Percentiles rank a stretch among this genome's conserved stretches.
These are phyloP conservation scores for Hanseniaspora lachancei DNA, from an alignment of 805 yeast genomes.

Conservation along the genomic window DNA sequence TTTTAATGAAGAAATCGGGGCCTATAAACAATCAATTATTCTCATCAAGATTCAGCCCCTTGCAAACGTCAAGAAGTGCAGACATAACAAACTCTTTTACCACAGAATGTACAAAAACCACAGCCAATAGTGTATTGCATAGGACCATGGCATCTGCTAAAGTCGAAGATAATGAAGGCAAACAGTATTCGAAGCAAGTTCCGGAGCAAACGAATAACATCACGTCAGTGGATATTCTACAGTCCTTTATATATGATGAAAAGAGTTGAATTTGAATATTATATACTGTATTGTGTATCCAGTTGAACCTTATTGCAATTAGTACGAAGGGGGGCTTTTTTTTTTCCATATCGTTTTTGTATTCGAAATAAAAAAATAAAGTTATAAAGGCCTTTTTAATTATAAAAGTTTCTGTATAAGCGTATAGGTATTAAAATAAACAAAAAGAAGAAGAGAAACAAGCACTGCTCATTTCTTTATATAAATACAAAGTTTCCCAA, in stretches of 20 bases:
- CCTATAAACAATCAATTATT: background rate
- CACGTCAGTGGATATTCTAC: constrained; percentile 6
- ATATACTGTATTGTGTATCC: background rate
- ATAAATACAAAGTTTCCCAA: background rate
- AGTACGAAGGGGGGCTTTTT: background rate
- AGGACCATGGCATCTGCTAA: background rate
- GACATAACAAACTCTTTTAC: background rate
- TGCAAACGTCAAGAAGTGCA: background rate
- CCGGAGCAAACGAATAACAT: background rate
- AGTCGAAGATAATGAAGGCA: background rate
- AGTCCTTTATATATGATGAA: constrained; percentile 1
- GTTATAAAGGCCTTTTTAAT: background rate
- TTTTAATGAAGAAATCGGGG: background rate
- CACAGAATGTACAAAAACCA: constrained; percentile 5
- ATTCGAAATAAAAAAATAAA: too few relatives aligned
- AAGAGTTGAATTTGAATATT: background rate
- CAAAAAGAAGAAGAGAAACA: background rate
- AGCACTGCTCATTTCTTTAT: background rate
- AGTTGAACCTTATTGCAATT: too few relatives aligned
- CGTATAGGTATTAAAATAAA: constrained; percentile 5
- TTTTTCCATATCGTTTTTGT: background rate
- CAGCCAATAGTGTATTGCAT: constrained; percentile 4
- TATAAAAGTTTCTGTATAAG: background rate
- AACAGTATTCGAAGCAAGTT: background rate
- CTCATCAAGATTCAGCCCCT: background rate